phyloP scores from a whole-genome alignment of 1,139 yeast species.

The Pichia sp. region DNA sequence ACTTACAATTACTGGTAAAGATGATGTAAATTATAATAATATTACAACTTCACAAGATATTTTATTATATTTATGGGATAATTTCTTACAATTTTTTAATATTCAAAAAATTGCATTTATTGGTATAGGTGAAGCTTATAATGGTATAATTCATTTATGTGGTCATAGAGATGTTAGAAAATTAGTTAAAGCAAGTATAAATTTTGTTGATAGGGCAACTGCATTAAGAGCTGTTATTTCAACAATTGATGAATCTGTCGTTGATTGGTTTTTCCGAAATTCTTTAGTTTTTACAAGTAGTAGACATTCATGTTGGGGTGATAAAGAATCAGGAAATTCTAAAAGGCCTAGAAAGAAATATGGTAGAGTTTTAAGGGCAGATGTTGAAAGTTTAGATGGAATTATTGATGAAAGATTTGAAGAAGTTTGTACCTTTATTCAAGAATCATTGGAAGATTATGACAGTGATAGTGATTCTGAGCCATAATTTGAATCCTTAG shows the following conservation, averaged over 20 bases:
- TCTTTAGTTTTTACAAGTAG: conserved; percentile 76
- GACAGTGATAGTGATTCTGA: conserved; percentile 30
- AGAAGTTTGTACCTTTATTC: conserved; percentile 76
- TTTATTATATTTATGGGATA: conserved; percentile 81
- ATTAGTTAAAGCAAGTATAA: conserved; percentile 67
- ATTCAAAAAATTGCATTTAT: conserved; percentile 69
- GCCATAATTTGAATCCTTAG: no score
- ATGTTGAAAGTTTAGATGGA: conserved; percentile 67
- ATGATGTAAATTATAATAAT: conserved; percentile 47
- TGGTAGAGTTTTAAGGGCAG: conserved; percentile 78
- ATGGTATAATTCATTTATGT: conserved; percentile 77
- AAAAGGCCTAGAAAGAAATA: conserved; percentile 84
- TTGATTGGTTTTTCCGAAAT: conserved; percentile 88
- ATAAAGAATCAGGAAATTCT: conserved; percentile 24
- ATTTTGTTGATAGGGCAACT: conserved; percentile 55
- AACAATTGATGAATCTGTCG: conserved; percentile 78
- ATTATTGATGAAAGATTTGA: conserved; percentile 77
- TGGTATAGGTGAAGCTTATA: conserved; percentile 87
- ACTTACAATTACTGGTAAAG: conserved; percentile 32
- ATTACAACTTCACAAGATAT: conserved; percentile 70
- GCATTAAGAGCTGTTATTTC: conserved; percentile 74
- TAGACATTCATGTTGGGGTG: conserved; percentile 75
- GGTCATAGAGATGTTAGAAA: conserved; percentile 73
- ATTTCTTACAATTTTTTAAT: conserved; percentile 70
- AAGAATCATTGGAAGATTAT: conserved; percentile 63